phyloP scores from a whole-genome alignment of 768 basidiomycete species.

The Candolleomyces eurysporus region DNA sequence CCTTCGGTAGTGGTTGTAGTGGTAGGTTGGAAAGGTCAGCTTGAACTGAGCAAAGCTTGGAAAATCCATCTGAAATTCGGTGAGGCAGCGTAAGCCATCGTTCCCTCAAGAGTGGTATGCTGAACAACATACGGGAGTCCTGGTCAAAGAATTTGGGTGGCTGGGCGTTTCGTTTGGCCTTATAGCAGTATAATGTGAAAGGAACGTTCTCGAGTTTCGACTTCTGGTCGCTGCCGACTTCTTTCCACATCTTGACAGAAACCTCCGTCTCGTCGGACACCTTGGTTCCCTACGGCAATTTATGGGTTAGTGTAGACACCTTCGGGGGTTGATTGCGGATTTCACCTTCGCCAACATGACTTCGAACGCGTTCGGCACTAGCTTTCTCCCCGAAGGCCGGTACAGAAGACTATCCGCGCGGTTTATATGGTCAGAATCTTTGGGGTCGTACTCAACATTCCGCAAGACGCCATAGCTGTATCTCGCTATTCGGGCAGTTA shows the following conservation, averaged over 20 bases:
- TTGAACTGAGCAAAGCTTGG: conserved; percentile 16
- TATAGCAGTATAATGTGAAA: conserved; percentile 17
- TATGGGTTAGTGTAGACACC: neutral
- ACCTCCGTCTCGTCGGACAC: conserved; percentile 24
- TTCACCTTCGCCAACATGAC: conserved; percentile 10
- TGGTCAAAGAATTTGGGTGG: conserved; percentile 20
- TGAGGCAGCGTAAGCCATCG: neutral
- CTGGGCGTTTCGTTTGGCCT: neutral
- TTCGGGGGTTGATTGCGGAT: neutral
- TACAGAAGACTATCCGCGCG: neutral
- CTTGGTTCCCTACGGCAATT: conserved; percentile 13
- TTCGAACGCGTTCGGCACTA: conserved; percentile 10
- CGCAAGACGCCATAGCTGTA: conserved; percentile 14
- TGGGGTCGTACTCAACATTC: conserved; percentile 5
- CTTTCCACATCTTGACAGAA: conserved; percentile 6
- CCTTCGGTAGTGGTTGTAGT: conserved; percentile 1
- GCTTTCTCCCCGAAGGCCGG: conserved; percentile 5
- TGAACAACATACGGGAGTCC: conserved; percentile 14
- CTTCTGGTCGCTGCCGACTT: conserved; percentile 6
- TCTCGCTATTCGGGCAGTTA: conserved; percentile 11
- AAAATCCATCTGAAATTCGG: conserved; percentile 10
- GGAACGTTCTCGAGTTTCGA: conserved; percentile 8
- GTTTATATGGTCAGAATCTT: conserved; percentile 10
- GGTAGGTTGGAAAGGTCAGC: conserved; percentile 15
- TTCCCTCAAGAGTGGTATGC: neutral